Evolutionary conservation across 78 protist genomes (phyloP).

Genomic region (Monocercomonoides exilis): DNA sequence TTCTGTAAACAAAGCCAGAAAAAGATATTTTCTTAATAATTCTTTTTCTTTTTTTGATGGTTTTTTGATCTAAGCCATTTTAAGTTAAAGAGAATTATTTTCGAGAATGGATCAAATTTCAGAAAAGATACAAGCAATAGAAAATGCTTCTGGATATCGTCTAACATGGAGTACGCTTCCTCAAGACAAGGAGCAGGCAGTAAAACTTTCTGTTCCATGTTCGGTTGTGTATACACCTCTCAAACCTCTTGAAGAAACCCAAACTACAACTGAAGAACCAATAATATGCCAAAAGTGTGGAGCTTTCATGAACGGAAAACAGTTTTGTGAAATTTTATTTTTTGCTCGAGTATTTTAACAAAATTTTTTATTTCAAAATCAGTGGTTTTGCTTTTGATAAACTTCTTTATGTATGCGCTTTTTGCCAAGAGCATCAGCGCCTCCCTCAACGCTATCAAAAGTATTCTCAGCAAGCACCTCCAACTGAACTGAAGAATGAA

Average conservation of each 20-base stretch:
- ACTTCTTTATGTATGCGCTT: too few relatives aligned
- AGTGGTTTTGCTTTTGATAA: too few relatives aligned
- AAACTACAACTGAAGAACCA: not conserved
- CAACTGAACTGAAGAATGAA: not conserved
- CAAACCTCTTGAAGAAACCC: not conserved
- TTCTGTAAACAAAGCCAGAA: too few relatives aligned
- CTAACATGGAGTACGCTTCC: not conserved
- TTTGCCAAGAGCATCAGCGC: not conserved
- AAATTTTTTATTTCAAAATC: too few relatives aligned
- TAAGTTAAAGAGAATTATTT: too few relatives aligned
- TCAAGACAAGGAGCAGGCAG: not conserved
- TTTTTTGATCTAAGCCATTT: too few relatives aligned
- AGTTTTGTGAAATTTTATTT: too few relatives aligned
- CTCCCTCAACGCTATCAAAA: not conserved
- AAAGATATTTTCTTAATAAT: too few relatives aligned
- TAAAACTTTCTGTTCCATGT: not conserved
- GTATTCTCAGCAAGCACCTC: not conserved
- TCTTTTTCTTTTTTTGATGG: too few relatives aligned
- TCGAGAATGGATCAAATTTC: too few relatives aligned
- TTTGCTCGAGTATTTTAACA: too few relatives aligned
- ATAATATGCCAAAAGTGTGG: not conserved
- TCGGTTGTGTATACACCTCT: not conserved
- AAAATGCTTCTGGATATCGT: not conserved
- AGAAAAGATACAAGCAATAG: too few relatives aligned
- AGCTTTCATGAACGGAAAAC: not conserved